These are phyloP conservation scores for Phytophthora agathidicida DNA, from an alignment of 352 stramenopile genomes.

Conservation along the genomic window DNA sequence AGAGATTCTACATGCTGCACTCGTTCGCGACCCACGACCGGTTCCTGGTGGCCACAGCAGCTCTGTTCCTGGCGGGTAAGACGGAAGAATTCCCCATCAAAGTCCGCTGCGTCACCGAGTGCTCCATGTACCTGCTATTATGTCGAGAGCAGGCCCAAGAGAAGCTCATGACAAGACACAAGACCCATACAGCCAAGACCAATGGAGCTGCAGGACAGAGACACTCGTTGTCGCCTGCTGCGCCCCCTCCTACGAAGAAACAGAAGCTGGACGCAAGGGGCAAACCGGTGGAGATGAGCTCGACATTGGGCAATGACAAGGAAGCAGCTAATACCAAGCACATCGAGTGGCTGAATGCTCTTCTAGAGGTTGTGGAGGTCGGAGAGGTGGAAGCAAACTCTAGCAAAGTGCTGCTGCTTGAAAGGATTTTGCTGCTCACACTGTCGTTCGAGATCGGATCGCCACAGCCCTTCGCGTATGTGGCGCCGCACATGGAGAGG, in stretches of 20 bases:
- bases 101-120: conserved; percentile 78
- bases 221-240: conserved; percentile 24
- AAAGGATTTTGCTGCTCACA: conserved; percentile 77
- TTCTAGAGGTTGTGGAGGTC: conserved; percentile 67
- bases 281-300: conserved; percentile 54
- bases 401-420: conserved; percentile 67
- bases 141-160: conserved; percentile 47
- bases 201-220: background rate
- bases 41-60: conserved; percentile 76
- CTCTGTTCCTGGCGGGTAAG: conserved; percentile 81
- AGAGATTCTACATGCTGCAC: conserved; percentile 83
- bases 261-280: conserved; percentile 40
- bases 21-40: conserved; percentile 81
- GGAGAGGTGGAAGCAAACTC: conserved; percentile 70
- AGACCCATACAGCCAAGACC: conserved; percentile 15
- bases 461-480: conserved; percentile 71
- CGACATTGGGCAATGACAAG: conserved; percentile 58
- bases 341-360: conserved; percentile 64
- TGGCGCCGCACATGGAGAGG: conserved; percentile 54
- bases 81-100: conserved; percentile 83
- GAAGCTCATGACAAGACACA: conserved; percentile 33
- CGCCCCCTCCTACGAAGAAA: conserved; percentile 16
- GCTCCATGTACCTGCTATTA: conserved; percentile 66
- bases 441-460: conserved; percentile 76
- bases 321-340: conserved; percentile 65